Base-by-base conservation (phyloP, 805 yeast genomes). In the Candida nonsorbophila region DNA sequence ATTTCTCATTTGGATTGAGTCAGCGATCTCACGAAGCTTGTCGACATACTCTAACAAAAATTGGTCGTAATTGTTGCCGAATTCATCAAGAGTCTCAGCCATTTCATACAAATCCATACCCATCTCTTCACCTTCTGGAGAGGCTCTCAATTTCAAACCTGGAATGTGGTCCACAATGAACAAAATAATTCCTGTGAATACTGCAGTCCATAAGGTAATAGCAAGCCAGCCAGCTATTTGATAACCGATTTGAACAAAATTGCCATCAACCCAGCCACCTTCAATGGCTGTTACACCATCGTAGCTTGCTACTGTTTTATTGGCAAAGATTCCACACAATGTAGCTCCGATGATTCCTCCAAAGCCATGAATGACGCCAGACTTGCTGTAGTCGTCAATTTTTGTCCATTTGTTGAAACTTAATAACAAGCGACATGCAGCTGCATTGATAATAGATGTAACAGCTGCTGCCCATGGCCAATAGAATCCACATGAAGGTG, bases 81-180 rank as follows among this genome's bases (percentile, higher is more conserved):
- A 49, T 35, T 56, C 62, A 40, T 66, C 72, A 16, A 55, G 44
- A 32, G 60, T 53, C 34, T 72, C 77, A n/a, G 66, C 66, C 71
- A 71, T 67, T 40, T 72, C 76, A 29, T 42, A 59, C 28, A 57
- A 40, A 42, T 72, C 78, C 60, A 71, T 60, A 18, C 77, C 78
- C 62, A 65, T 54, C 23, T 58, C 65, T 47, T 72, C 77, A 14
- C 54, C 72, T 38, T 63, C 74, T 12, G 52, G 62, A 13, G 52
- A 25, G 6, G 64, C 70, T 45, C 71, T 64, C 40, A 72, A 48
- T 33, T 63, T 52, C 30, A 60, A 50, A 4, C 77, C 77, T 7
- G 79, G 79, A 28, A 71, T 69, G 30, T 59, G 51, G 42, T 74
- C 72, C 24, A 74, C 67, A 11, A 64, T 38, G 37, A 63, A 67